Percentiles rank a stretch among this genome's conserved stretches.
These are phyloP conservation scores for Stachybotrys chartarum DNA, from an alignment of 2,329 filamentous ascomycete species.

Conservation along the genomic window DNA sequence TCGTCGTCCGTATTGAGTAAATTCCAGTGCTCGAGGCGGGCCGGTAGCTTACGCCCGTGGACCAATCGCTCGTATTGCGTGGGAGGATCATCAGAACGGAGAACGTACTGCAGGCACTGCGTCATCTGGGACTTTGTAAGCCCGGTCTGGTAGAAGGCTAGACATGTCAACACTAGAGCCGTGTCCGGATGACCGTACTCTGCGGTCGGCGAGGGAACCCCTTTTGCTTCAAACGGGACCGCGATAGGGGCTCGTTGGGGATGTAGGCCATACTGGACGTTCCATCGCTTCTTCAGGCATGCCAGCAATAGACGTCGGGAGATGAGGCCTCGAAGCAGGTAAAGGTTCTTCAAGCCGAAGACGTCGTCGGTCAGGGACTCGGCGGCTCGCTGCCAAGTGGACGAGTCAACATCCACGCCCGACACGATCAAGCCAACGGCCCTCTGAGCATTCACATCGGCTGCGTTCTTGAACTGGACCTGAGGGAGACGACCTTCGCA, in stretches of 20 bases:
- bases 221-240: constrained; percentile 62
- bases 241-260: constrained; percentile 50
- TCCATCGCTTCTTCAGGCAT: constrained; percentile 56
- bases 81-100: constrained; percentile 48
- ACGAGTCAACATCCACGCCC: not conserved
- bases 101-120: constrained; percentile 40
- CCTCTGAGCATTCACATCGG: not conserved
- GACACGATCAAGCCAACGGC: not conserved
- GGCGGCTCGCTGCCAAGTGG: not conserved
- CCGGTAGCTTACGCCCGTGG: constrained; percentile 33
- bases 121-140: constrained; percentile 40
- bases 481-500: constrained; percentile 17
- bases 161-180: constrained; percentile 54
- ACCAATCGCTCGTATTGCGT: constrained; percentile 48
- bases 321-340: constrained; percentile 56
- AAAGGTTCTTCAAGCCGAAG: constrained; percentile 22
- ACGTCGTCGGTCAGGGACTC: constrained; percentile 26
- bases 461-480: constrained; percentile 4
- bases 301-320: constrained; percentile 50
- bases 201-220: constrained; percentile 51
- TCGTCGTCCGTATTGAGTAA: constrained; percentile 53
- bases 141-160: constrained; percentile 61
- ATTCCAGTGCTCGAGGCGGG: constrained; percentile 42
- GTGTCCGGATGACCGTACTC: constrained; percentile 66
- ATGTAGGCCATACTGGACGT: constrained; percentile 57